Evolutionary conservation across 1,284 basidiomycete genomes (phyloP), one percentile per base, ranked within the genome.

Genomic region (Leccinum pachyderme): DNA sequence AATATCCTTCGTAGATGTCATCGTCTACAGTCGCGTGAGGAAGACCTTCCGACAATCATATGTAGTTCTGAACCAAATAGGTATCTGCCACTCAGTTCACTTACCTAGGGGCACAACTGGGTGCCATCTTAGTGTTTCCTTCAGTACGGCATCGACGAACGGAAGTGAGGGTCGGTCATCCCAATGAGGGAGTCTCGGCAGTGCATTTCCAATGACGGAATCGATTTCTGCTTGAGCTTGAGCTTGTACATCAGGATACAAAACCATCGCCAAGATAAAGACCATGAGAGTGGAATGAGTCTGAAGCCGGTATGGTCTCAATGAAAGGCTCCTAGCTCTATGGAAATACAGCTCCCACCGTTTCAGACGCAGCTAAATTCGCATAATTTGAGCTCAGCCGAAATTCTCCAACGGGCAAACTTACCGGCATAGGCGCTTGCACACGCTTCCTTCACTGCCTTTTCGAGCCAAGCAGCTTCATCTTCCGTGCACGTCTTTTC

Each of bases 51-150:
- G 18, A 18, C 18, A 32, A 25, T 32, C 5, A 5, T 15, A 54
- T 51, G 49, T 41, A 41, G 3, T 45, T 41, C 7, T 5, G 29
- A 2, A 15, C 7, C 12, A 4, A 8, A 39, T 9, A 18, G 41
- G 13, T 39, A 39, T 22, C 47, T 49, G 33, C n/a, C 2, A 27
- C 3, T 29, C 24, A 27, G 24, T 27, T 28, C 24, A 32, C 55
- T 43, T 55, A 63, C 69, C 61, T 1, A 67, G 55, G 11, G 79
- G 79, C 3, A 64, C 72, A 4, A 76, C 71, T 4, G 80, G 77
- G 5, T 76, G 72, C 69, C 76, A 85, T 37, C 83, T 70, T 47
- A 82, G 60, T 1, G 79, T 73, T 63, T 84, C 84, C 57, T 79
- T 80, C 51, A 82, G 59, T 1, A 82, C 59, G 0, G 80, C 80